Evolutionary conservation across 768 basidiomycete genomes (phyloP).

Genomic region (Termitomyces sp.): DNA sequence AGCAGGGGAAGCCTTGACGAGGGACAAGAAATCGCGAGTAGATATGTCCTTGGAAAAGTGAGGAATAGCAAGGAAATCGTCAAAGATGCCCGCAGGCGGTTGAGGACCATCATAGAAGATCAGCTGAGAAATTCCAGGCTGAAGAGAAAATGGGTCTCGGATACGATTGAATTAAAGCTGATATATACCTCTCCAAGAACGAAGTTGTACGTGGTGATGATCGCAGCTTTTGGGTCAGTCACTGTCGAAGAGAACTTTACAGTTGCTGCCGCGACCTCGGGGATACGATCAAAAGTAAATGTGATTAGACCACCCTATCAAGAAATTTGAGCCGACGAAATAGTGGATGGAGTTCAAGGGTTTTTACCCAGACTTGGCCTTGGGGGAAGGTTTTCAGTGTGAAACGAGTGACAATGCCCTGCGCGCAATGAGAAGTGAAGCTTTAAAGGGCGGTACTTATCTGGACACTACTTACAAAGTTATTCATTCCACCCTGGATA

Average conservation of each 20-base stretch:
- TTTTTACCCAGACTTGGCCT: constrained; percentile 54
- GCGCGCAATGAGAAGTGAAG: background rate
- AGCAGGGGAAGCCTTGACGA: constrained; percentile 35
- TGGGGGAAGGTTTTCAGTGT: constrained; percentile 53
- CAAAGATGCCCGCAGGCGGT: constrained; percentile 47
- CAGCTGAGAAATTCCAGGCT: constrained; percentile 24
- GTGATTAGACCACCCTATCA: constrained; percentile 48
- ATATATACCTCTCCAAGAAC: constrained; percentile 29
- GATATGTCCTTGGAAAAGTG: constrained; percentile 31
- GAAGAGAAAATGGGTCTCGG: background rate
- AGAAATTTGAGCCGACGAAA: background rate
- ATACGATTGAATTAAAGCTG: background rate
- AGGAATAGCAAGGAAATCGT: constrained; percentile 46
- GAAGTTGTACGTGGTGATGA: constrained; percentile 45
- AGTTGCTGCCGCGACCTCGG: constrained; percentile 31
- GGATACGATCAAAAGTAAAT: constrained; percentile 19
- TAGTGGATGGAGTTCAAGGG: background rate
- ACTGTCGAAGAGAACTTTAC: constrained; percentile 36
- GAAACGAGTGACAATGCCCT: constrained; percentile 61
- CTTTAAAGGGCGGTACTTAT: background rate
- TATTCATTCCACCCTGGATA: constrained; percentile 57
- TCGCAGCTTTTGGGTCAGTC: constrained; percentile 47
- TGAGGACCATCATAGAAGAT: constrained; percentile 60
- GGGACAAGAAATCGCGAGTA: constrained; percentile 36
- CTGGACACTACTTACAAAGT: constrained; percentile 35